phyloP scores from a whole-genome alignment of 2,329 filamentous ascomycete genomes.

The Diaporthe sp. region DNA sequence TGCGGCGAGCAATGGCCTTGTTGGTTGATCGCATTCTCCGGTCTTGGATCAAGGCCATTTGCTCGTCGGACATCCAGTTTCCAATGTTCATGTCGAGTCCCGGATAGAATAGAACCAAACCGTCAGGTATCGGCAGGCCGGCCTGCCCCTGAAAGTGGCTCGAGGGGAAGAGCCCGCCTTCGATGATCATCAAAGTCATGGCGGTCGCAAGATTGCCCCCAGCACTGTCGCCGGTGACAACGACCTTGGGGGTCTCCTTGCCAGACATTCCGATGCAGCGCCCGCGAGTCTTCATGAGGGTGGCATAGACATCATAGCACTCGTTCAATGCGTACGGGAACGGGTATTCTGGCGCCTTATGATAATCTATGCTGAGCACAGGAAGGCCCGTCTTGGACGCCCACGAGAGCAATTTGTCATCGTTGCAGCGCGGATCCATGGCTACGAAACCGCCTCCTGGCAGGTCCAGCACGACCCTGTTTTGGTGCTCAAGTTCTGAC shows the following conservation, averaged over 20 bases:
- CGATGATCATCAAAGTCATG: slow-evolving; percentile 88
- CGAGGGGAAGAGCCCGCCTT: slow-evolving; percentile 71
- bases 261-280: slow-evolving; percentile 81
- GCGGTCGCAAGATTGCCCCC: slow-evolving; percentile 85
- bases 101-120: slow-evolving; percentile 88
- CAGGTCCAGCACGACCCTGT: slow-evolving; percentile 85
- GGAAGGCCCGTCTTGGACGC: slow-evolving; percentile 89
- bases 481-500: slow-evolving; percentile 79
- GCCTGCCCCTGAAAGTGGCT: slow-evolving; percentile 65
- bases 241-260: slow-evolving; percentile 70
- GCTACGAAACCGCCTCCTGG: slow-evolving; percentile 96
- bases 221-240: slow-evolving; percentile 83
- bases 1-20: slow-evolving; percentile 79
- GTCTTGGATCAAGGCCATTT: slow-evolving; percentile 93
- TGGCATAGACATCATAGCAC: slow-evolving; percentile 86
- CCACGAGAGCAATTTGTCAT: slow-evolving; percentile 95
- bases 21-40: slow-evolving; percentile 83
- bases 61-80: slow-evolving; percentile 99
- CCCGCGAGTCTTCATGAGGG: slow-evolving; percentile 77
- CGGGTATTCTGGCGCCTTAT: slow-evolving; percentile 84
- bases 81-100: slow-evolving; percentile 96
- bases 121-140: slow-evolving; percentile 79
- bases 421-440: slow-evolving; percentile 94
- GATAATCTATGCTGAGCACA: slow-evolving; percentile 90
- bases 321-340: slow-evolving; percentile 90